Evolutionary conservation across 192 early-diverging fungal species (phyloP), one percentile per base, ranked within the genome.

Genomic region (Dimargaris verticillata): DNA sequence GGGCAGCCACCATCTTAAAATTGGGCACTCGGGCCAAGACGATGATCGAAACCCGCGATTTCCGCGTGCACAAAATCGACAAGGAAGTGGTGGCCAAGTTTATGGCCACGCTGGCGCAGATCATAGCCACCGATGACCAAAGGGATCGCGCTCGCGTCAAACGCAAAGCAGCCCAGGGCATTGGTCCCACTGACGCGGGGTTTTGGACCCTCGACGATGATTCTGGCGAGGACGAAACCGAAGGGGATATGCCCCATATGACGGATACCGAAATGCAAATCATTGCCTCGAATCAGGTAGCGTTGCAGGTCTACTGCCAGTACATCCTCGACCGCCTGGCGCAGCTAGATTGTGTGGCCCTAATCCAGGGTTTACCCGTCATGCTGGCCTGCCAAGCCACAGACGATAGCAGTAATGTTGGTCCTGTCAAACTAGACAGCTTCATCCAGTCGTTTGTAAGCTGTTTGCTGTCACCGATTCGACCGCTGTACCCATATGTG

Each of bases 41-140:
- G 15, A 76, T 76, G 53, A 64, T 73, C 24, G 67, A 72, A 43
- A 65, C 68, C 38, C 60, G 67, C 42, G 71, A 71, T 38, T 67
- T 70, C 38, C 72, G 69, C 44, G 73, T 74, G 24, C 74, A 72
- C 7, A 78, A 78, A 33, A 66, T 78, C n/a, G 79, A 80, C 38
- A 61, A 65, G 5, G 68, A 72, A 22, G 47, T 48, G 18, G 22
- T 22, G 18, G 9, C 47, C 47, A 48, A 48, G 47, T 48, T 48
- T 48, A 48, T 48, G 4, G 18, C 47, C 17, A 22, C 47, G 22
- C 22, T 48, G 47, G 47, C 47, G 18, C 47, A 48, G 22, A 22
- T 48, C 18, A 22, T 48, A 22, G 22, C 17, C 18, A 7, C 18
- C 22, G 47, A 48, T 22, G 18, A 20, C 18, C 18, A 5, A 48